Evolutionary conservation across 2,329 filamentous ascomycete genomes (phyloP).

Genomic region (Colletotrichum sp.): DNA sequence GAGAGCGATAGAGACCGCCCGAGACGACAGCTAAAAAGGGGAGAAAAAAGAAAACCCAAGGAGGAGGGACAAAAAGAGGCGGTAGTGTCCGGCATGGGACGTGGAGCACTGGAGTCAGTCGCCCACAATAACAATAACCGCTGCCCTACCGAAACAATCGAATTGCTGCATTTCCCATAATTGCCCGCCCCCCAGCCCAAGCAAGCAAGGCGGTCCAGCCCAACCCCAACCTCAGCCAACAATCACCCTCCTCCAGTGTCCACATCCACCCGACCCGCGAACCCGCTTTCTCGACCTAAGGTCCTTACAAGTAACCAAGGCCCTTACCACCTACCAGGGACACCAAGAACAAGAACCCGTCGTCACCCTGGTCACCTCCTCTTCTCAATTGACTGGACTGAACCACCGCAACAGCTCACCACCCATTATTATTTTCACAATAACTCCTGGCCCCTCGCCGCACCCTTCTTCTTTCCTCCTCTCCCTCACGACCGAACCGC

Average conservation of each 20-base stretch:
- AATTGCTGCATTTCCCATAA: background rate
- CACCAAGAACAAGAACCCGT: background rate
- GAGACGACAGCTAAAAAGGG: background rate
- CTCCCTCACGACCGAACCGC: background rate
- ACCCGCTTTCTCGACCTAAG: background rate
- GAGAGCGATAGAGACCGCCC: background rate
- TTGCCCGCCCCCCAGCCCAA: background rate
- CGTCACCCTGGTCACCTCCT: conserved; percentile 6
- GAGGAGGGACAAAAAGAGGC: background rate
- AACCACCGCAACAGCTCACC: background rate
- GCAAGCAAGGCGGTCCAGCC: background rate
- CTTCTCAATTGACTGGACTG: background rate
- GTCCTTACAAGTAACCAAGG: background rate
- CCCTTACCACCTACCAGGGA: background rate
- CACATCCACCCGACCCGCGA: background rate
- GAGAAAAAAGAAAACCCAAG: background rate
- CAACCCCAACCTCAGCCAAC: conserved; percentile 4
- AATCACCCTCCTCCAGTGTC: background rate
- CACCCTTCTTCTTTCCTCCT: background rate
- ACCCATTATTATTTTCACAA: conserved; percentile 3
- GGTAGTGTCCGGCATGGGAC: background rate
- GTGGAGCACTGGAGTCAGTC: background rate
- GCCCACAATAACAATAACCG: background rate
- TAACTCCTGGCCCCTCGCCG: conserved; percentile 1
- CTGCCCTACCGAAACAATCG: background rate